Evolutionary conservation across 169 alveolate genomes (phyloP).

Genomic region (Cryptosporidium bovis): DNA sequence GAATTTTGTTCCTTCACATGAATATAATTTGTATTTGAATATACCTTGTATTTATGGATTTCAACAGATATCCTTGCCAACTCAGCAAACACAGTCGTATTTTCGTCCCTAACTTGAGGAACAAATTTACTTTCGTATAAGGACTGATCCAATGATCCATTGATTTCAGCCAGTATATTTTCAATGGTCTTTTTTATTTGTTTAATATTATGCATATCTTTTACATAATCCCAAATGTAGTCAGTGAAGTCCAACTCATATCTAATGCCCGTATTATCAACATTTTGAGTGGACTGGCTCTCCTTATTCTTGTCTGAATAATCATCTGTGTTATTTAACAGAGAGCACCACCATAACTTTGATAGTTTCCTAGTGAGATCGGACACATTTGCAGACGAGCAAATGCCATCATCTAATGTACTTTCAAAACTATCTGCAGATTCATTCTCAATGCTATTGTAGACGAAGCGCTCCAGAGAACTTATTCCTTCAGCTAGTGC

Average conservation of each 20-base stretch:
- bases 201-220: neutral
- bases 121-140: constrained; percentile 8
- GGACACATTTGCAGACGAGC: neutral
- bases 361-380: constrained; percentile 17
- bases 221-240: constrained; percentile 26
- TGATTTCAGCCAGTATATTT: constrained; percentile 10
- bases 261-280: neutral
- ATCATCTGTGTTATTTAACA: neutral
- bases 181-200: neutral
- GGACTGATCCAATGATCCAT: constrained; percentile 7
- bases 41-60: neutral
- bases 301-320: constrained; percentile 3
- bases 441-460: neutral
- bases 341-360: constrained; percentile 32
- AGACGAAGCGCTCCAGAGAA: constrained; percentile 12
- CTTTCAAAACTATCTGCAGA: neutral
- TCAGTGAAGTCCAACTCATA: constrained; percentile 35
- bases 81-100: constrained; percentile 17
- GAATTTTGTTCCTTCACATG: neutral
- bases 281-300: neutral
- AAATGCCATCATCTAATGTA: too few species aligned
- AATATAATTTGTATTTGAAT: neutral
- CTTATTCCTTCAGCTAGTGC: constrained; percentile 15
- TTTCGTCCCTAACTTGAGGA: constrained; percentile 34
- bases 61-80: constrained; percentile 16